Evolutionary conservation across 495 filamentous ascomycete genomes (phyloP).

Genomic region (Penicillium mononematosum): DNA sequence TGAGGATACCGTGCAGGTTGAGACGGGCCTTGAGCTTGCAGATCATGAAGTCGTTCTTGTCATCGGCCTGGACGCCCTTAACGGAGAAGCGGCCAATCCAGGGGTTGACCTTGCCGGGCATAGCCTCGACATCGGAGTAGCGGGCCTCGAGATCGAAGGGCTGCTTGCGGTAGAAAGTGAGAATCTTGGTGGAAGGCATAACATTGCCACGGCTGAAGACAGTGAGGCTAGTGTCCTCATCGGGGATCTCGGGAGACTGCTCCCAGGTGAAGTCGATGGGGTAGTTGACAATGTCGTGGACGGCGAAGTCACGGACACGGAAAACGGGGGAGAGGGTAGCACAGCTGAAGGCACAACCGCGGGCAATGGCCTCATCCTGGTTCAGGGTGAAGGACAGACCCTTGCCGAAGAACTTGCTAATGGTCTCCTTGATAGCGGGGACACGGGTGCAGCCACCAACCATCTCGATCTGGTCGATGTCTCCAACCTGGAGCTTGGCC

Average conservation of each 20-base stretch:
- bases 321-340: conserved; percentile 97
- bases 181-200: conserved; percentile 98
- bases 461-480: conserved; percentile 93
- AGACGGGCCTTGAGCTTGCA: conserved; percentile 99
- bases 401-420: conserved; percentile 90
- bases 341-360: conserved; percentile 96
- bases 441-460: conserved; percentile 95
- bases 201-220: conserved; percentile 98
- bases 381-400: conserved; percentile 93
- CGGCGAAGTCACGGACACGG: conserved; percentile 95
- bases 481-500: conserved; percentile 81
- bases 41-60: conserved; percentile 94
- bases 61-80: conserved; percentile 82
- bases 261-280: conserved; percentile 99
- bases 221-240: conserved; percentile 95
- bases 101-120: conserved; percentile 89
- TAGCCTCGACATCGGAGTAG: conserved; percentile 79
- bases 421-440: conserved; percentile 84
- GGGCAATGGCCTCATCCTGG: conserved; percentile 95
- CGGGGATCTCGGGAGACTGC: conserved; percentile 96
- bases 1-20: conserved; percentile 94
- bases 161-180: conserved; percentile 99
- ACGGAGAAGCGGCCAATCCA: conserved; percentile 97
- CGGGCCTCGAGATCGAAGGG: conserved; percentile 94
- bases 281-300: conserved; percentile 97